phyloP scores from a whole-genome alignment of 495 filamentous ascomycete genomes.

The Jackrogersella minutella region DNA sequence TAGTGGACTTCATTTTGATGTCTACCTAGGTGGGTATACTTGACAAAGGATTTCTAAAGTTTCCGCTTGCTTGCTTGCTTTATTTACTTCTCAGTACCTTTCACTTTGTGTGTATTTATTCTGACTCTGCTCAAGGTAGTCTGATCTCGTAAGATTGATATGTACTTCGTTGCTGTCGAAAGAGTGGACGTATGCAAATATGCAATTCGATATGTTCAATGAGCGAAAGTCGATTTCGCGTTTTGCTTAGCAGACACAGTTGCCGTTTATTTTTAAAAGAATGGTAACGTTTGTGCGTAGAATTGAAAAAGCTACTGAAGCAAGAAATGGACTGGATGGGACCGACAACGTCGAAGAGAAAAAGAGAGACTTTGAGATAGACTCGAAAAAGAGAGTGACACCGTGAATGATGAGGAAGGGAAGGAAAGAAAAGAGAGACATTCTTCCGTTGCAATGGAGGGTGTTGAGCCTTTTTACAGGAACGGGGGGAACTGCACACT shows the following conservation, averaged over 20 bases:
- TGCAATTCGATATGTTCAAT: constrained; percentile 39
- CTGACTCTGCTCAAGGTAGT: constrained; percentile 36
- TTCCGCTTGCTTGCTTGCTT: constrained; percentile 22
- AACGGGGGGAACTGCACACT: no score
- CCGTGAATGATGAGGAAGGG: constrained; percentile 35
- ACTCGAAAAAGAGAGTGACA: constrained; percentile 40
- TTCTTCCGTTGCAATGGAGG: constrained; percentile 27
- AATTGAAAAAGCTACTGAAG: constrained; percentile 44
- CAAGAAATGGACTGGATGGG: constrained; percentile 42
- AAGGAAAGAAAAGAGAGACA: constrained; percentile 33
- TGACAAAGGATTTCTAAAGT: constrained; percentile 29
- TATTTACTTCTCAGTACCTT: not conserved
- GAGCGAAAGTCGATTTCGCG: constrained; percentile 61
- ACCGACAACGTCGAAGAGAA: constrained; percentile 44
- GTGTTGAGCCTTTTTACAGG: constrained; percentile 40
- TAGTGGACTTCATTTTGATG: constrained; percentile 57
- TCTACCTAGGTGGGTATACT: constrained; percentile 17
- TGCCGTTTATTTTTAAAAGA: constrained; percentile 45
- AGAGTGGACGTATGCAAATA: constrained; percentile 46
- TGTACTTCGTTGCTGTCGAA: constrained; percentile 45
- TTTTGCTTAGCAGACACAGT: constrained; percentile 54
- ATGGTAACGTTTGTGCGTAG: constrained; percentile 39
- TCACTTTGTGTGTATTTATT: no score
- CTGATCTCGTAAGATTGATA: constrained; percentile 40
- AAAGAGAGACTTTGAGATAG: constrained; percentile 47